Base-by-base conservation (phyloP, 257 asterid species). In the Solanum dulcamara region DNA sequence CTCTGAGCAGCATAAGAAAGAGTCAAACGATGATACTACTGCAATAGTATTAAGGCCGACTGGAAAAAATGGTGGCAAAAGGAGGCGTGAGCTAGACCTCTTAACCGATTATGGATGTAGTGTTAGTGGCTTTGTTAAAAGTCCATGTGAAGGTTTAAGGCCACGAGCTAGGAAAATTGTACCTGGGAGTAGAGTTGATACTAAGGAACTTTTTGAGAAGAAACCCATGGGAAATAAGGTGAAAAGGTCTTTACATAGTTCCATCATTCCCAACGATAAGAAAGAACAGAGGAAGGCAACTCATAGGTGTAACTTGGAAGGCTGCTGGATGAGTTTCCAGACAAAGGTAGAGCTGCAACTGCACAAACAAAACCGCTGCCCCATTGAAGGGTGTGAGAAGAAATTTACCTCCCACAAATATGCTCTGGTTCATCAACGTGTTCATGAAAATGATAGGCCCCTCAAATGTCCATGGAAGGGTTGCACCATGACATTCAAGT, bases 111-210 rank as follows among this genome's bases (percentile, higher is more conserved):
- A 81, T 77, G 89, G 86, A 74, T 37, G 77, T 77, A 80, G 70
- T 51, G 85, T 84, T 64, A 81, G 87, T 72, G 85, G 88, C 85
- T 96, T 94, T 85, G 91, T 85, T 60, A 90, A 90, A 91, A 92
- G 99, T 85, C 99, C 98, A 6, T 96, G 99, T 85, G 99, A 96
- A 89, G 93, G 99, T 84, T 88, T 96, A 91, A 92, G 99, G 89
- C 89, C 98, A 37, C 90, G 99, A 85, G 87, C 89, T 32, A 87
- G 86, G 86, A 86, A 86, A 81, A 83, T 60, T 74, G 84, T 89
- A 37, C 44, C 89, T 38, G 32, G 33, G 77, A 24, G 83, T 77
- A 28, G 40, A 26, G 86, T 87, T 35, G 88, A 81, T 44, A 32
- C 50, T 74, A 77, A 72, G 77, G 88, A 84, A 24, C 90, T 85